Conservation (phyloP, 2,329 filamentous ascomycete species). For the Stagonosporopsis vannaccii region DNA sequence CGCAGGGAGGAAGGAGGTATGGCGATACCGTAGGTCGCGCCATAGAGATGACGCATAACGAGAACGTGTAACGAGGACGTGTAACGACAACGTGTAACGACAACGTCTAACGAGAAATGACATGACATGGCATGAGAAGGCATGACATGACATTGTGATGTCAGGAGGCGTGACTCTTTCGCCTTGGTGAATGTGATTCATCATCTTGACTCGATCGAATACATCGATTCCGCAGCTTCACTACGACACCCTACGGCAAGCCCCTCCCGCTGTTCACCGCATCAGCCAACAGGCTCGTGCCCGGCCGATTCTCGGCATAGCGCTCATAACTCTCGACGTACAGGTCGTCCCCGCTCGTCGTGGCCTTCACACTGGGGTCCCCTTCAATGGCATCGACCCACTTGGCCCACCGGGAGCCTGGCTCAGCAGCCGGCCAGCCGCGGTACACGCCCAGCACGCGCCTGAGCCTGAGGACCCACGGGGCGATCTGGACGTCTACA, state of each 20-base stretch:
- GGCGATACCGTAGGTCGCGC: too few relatives aligned
- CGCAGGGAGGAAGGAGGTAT: too few relatives aligned
- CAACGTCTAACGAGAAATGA: too few relatives aligned
- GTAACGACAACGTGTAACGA: too few relatives aligned
- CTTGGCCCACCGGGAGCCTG: conserved; percentile 68
- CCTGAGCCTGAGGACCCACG: conserved; percentile 74
- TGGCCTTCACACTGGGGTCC: conserved; percentile 69
- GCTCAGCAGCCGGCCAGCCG: conserved; percentile 70
- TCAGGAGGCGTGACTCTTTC: too few relatives aligned
- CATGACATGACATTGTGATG: too few relatives aligned
- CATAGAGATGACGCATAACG: too few relatives aligned
- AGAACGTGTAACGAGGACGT: too few relatives aligned
- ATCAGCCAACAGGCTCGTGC: conserved; percentile 65
- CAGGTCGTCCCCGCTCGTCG: conserved; percentile 70
- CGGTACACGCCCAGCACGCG: conserved; percentile 70
- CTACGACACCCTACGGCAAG: conserved; percentile 55
- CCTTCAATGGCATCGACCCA: conserved; percentile 76
- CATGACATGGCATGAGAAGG: too few relatives aligned
- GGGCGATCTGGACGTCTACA: conserved; percentile 78
- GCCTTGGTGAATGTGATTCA: too few relatives aligned
- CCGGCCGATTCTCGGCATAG: conserved; percentile 68
- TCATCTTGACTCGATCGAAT: too few relatives aligned
- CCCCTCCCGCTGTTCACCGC: conserved; percentile 65
- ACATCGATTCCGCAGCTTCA: too few relatives aligned
- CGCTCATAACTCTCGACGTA: conserved; percentile 73